Evolutionary conservation across 441 rosid genomes (phyloP).

Genomic region (Croton setiger): DNA sequence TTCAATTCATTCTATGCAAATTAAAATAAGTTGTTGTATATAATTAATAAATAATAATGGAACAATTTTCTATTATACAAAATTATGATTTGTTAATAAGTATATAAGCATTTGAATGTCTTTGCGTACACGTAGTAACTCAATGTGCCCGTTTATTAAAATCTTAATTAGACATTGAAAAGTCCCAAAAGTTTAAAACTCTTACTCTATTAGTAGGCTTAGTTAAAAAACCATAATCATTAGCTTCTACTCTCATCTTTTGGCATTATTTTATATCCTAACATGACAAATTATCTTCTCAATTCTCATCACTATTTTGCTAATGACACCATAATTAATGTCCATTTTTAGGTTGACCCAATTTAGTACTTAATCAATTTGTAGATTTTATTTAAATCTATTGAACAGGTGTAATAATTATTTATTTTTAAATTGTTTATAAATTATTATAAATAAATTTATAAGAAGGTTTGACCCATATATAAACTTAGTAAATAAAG

Average conservation of each 20-base stretch:
- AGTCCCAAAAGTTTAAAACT: neutral
- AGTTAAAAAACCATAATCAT: too few species aligned
- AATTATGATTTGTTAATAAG: too few species aligned
- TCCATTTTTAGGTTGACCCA: neutral
- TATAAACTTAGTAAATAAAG: too few species aligned
- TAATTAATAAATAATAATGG: too few species aligned
- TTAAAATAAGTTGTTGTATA: neutral
- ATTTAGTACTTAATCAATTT: too few species aligned
- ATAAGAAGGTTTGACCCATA: too few species aligned
- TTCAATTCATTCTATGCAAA: too few species aligned
- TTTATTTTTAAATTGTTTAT: too few species aligned
- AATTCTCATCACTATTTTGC: neutral
- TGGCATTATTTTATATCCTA: neutral
- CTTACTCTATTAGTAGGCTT: neutral
- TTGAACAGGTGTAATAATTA: neutral
- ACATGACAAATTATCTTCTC: conserved; percentile 6
- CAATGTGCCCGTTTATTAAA: neutral
- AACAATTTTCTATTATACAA: too few species aligned
- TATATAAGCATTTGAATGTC: conserved; percentile 1
- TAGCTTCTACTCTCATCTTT: too few species aligned
- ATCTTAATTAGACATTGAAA: neutral
- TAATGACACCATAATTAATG: too few species aligned
- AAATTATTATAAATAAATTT: too few species aligned
- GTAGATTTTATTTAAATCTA: neutral
- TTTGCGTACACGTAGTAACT: conserved; percentile 11